Conservation (phyloP, 176 grass and related monocot species). For the Oryza glumipatula region DNA sequence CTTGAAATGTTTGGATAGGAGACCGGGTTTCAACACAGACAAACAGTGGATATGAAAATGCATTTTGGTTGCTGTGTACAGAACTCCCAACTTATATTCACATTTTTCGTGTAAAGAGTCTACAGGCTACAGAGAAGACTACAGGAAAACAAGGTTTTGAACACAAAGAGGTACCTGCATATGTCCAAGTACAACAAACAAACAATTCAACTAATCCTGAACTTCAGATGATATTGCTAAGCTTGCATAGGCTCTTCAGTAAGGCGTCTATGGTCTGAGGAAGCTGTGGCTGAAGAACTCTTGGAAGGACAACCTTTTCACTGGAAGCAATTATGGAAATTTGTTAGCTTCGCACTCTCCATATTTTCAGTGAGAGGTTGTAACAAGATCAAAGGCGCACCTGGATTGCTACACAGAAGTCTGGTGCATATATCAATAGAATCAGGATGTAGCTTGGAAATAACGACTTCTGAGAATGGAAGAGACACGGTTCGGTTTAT, state of each 20-base stretch:
- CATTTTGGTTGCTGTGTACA: not conserved
- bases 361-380: not conserved
- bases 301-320: slow-evolving; percentile 39
- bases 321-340: not conserved
- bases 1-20: no score
- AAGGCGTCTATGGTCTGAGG: not conserved
- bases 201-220: not conserved
- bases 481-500: slow-evolving; percentile 39
- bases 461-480: slow-evolving; percentile 14
- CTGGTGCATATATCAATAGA: slow-evolving; percentile 44
- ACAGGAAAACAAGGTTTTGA: no score
- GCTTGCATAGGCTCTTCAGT: not conserved
- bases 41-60: not conserved
- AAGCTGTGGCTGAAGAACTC: slow-evolving; percentile 47
- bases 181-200: not conserved
- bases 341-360: not conserved
- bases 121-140: not conserved
- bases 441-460: slow-evolving; percentile 23
- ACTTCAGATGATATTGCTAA: slow-evolving; percentile 1
- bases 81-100: not conserved
- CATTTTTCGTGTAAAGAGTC: not conserved
- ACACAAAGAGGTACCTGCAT: not conserved
- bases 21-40: no score
- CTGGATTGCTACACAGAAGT: slow-evolving; percentile 42
- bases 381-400: not conserved